Base-by-base conservation (phyloP, 345 rosid species). In the Heritiera littoralis region DNA sequence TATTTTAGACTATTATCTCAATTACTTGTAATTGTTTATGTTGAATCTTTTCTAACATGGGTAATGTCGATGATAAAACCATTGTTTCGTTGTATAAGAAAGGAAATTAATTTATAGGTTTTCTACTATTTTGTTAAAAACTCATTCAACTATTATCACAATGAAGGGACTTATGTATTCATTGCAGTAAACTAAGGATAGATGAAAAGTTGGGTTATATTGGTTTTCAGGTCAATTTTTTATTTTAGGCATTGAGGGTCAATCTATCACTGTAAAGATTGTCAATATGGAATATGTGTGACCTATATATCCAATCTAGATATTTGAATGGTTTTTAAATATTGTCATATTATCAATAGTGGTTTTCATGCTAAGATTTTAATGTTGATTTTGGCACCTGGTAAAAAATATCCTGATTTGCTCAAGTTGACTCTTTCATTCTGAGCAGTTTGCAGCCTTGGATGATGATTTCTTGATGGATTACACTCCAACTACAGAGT, bases 401-500 rank as follows among this genome's bases (percentile, higher is more conserved):
- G 15, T 32, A 15, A 58, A 43, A 69, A 18, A 18, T 66, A 63
- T 45, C 38, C 10, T 51, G 17, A 43, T 72, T 30, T 76, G 12
- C 13, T 1, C 38, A 28, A 7, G 66, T 75, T 84, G 86, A 54
- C 85, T 84, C 88, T 69, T 81, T 74, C 75, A 51, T 56, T 67
- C 5, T 35, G 79, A 81, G 76, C 87, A 81, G 38, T 51, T 66
- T 81, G 75, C 77, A 3, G 79, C 80, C 41, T 41, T 63, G 17
- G 71, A 72, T 63, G 88, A 80, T 58, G 60, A 74, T 45, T 77
- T 69, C 81, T 72, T 84, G 17, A 48, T 68, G 32, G 82, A 65
- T 76, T 30, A 63, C 52, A 3, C 38, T 79, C 70, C 76, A 46
- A 61, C 61, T 55, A 87, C 83, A 76, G 82, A 84, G 94, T 90